These are phyloP conservation scores for Solanum peruvianum DNA, from an alignment of 257 asterid species.

Conservation along the genomic window DNA sequence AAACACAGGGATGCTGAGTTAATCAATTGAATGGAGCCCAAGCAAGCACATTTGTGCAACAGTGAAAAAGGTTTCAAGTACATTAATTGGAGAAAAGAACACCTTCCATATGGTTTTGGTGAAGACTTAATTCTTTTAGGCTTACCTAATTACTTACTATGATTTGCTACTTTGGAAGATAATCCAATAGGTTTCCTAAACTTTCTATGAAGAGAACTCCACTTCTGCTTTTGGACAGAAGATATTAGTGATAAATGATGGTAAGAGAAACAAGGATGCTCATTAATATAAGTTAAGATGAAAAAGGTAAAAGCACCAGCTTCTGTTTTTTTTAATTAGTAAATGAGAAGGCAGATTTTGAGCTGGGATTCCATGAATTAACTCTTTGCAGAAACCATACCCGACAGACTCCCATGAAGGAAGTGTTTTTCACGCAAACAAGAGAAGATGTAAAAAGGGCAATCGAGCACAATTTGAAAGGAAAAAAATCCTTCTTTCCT, in stretches of 20 bases:
- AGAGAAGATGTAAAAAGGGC: neutral
- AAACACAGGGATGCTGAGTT: neutral
- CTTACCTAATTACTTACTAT: neutral
- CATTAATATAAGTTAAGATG: neutral
- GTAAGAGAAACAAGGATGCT: neutral
- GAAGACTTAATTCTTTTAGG: neutral
- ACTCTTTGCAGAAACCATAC: neutral
- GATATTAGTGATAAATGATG: neutral
- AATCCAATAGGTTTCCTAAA: neutral
- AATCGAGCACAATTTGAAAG: neutral
- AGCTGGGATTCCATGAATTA: neutral
- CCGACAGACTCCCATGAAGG: neutral
- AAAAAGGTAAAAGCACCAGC: neutral
- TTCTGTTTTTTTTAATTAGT: neutral
- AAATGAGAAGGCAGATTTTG: neutral
- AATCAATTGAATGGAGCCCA: neutral
- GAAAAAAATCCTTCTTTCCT: neutral
- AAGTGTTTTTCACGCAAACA: neutral
- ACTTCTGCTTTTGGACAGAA: neutral
- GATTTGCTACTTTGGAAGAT: neutral
- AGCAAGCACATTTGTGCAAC: neutral
- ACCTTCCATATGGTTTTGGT: neutral
- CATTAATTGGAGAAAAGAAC: neutral
- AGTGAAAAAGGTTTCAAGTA: neutral
- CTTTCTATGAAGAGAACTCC: neutral